These are phyloP conservation scores for Waltergamsia citrina DNA, from an alignment of 2,329 filamentous ascomycete species.

Conservation along the genomic window DNA sequence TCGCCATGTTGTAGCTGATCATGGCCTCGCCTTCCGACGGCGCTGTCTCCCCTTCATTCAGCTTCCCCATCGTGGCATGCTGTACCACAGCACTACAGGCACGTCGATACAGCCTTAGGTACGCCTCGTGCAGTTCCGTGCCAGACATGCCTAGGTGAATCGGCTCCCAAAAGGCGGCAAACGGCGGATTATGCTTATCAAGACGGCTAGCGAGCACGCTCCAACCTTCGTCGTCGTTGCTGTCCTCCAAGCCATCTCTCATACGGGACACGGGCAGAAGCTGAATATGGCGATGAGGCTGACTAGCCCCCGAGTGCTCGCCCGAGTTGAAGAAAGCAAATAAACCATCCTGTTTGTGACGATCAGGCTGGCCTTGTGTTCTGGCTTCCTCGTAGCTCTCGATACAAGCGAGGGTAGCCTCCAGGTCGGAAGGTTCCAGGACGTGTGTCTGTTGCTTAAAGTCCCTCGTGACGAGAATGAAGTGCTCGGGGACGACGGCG, in stretches of 20 bases:
- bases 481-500: constrained; percentile 60
- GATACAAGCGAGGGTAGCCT: constrained; percentile 52
- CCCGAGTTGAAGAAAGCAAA: constrained; percentile 67
- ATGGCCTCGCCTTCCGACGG: constrained; percentile 28
- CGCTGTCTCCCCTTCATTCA: constrained; percentile 13
- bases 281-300: constrained; percentile 64
- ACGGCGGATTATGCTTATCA: constrained; percentile 23
- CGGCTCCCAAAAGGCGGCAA: constrained; percentile 30
- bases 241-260: constrained; percentile 36
- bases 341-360: constrained; percentile 18
- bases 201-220: constrained; percentile 34
- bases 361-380: constrained; percentile 2
- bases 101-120: constrained; percentile 36
- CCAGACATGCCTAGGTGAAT: constrained; percentile 23
- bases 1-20: constrained; percentile 57
- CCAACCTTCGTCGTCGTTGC: constrained; percentile 25
- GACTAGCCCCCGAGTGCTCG: constrained; percentile 57
- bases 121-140: constrained; percentile 27
- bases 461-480: constrained; percentile 58
- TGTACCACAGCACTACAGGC: constrained; percentile 28
- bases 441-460: constrained; percentile 57
- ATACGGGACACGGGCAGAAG: constrained; percentile 58
- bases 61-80: constrained; percentile 5
- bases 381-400: constrained; percentile 34
- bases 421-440: constrained; percentile 51